A percentile compares a stretch with the other conserved stretches of the same genome.
Conservation (phyloP, 129 eudicot species). For the Deinandra increscens region DNA sequence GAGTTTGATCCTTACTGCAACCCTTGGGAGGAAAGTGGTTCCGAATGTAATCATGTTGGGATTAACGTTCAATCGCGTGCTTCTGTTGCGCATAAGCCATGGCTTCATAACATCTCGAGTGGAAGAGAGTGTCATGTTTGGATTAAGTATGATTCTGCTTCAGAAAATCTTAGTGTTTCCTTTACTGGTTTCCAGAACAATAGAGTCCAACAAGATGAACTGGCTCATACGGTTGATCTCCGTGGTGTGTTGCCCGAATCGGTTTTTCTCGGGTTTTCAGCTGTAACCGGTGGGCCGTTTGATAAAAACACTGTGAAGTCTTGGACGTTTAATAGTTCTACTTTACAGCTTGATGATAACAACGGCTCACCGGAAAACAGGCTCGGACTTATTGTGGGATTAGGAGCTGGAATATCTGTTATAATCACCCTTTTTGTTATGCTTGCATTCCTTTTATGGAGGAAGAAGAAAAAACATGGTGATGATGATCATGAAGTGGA, state of each 20-base stretch:
- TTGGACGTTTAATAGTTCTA: slow-evolving; percentile 37
- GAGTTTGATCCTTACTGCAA: slow-evolving; percentile 40
- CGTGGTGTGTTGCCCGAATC: slow-evolving; percentile 27
- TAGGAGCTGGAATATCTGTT: slow-evolving; percentile 6
- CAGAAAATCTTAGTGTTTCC: slow-evolving; percentile 16
- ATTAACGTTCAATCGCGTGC: slow-evolving; percentile 25
- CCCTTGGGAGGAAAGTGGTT: slow-evolving; percentile 9
- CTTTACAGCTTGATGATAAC: background rate
- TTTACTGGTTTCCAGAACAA: slow-evolving; percentile 21
- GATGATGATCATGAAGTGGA: background rate
- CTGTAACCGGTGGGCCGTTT: slow-evolving; percentile 22
- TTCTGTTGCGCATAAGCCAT: slow-evolving; percentile 15
- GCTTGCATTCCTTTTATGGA: slow-evolving; percentile 5
- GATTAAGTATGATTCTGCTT: slow-evolving; percentile 30
- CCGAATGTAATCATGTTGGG: slow-evolving; percentile 32
- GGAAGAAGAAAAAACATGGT: slow-evolving; percentile 9
- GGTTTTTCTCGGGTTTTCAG: slow-evolving; percentile 40
- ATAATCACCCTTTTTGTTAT: background rate
- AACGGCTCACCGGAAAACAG: background rate
- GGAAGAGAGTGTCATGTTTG: slow-evolving; percentile 23
- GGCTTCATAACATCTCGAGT: slow-evolving; percentile 21
- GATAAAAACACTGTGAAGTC: slow-evolving; percentile 31
- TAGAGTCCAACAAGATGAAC: background rate
- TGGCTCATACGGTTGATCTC: slow-evolving; percentile 35
- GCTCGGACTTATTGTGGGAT: slow-evolving; percentile 11